Conservation (phyloP, 306 rosid genomes). For the Pyrus communis region DNA sequence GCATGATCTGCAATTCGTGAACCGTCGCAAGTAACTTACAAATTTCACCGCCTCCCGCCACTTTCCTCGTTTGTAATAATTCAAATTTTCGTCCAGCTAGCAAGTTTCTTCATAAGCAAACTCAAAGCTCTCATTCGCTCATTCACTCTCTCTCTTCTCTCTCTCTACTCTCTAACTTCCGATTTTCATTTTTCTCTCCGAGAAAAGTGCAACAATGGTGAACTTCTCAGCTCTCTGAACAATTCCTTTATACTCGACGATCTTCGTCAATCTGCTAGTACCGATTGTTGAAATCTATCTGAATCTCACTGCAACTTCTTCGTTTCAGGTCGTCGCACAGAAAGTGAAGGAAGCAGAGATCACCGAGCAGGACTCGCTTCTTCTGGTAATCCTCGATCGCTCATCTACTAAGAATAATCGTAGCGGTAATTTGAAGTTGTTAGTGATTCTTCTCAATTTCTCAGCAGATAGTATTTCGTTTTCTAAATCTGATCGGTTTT, state of each 20-base stretch:
- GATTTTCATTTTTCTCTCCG: background rate
- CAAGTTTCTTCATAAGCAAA: background rate
- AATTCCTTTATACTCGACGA: background rate
- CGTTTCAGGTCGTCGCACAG: constrained; percentile 75
- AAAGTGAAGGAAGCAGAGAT: constrained; percentile 83
- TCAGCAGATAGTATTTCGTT: background rate
- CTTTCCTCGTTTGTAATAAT: constrained; percentile 4
- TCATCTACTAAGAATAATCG: constrained; percentile 8
- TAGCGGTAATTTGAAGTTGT: background rate
- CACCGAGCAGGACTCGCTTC: constrained; percentile 94
- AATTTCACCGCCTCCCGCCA: constrained; percentile 35
- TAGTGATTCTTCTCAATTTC: background rate
- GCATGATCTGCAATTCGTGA: background rate
- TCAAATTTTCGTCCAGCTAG: constrained; percentile 14
- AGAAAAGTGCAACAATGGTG: constrained; percentile 40
- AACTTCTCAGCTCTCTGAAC: constrained; percentile 5
- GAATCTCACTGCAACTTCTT: background rate
- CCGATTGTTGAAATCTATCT: background rate
- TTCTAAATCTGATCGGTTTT: background rate
- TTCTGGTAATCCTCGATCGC: constrained; percentile 56
- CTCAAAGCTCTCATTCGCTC: constrained; percentile 6
- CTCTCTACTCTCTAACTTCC: background rate
- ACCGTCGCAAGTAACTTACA: constrained; percentile 4
- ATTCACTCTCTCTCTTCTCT: background rate
- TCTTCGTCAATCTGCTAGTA: constrained; percentile 13